Evolutionary conservation across 441 rosid species (phyloP), one percentile per base, ranked within the genome.

Genomic region (Sinapis alba): DNA sequence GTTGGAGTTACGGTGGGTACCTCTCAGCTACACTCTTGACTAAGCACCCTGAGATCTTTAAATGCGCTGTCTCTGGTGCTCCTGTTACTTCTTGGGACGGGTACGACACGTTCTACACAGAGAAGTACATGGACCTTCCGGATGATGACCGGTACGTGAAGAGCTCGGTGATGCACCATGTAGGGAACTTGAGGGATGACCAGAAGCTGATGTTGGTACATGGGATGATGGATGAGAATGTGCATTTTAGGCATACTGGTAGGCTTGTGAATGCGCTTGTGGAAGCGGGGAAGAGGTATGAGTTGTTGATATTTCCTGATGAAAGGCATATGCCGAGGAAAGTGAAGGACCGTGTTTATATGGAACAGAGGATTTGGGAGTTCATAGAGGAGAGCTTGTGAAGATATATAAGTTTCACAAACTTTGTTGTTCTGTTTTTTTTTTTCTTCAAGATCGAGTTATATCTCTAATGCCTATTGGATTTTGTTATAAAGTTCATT

Each of bases 31-130:
- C 85, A 85, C 80, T 82, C 47, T 61, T 94, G 68, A 84, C 85
- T 15, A 81, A 85, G 66, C 84, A 83, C 77, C 97, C 96, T 16
- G 86, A 91, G 50, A 78, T 89, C 16, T 95, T 92, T 76, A 24
- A 72, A 6, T 95, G 98, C 2, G 98, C 99, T 1, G 83, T 89
- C 21, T 78, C 94, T 0, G 99, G 99, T 53, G 98, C 97, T 23
- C 97, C 97, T 0, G 99, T 95, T 18, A 91, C 98, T n/a, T 86
- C 98, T 11, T 95, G 98, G 97, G 99, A 95, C 47, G 99, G 99
- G 1, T 92, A 95, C 6, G 97, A 94, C 85, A 84, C 97, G 0
- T 94, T 92, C 76, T 94, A 92, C 80, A 89, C 99, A 0, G 99
- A 95, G 77, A 92, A 88, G 77, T 95, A 90, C 88, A 92, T 95